A percentile compares a stretch with the other conserved stretches of the same genome.
Conservation (phyloP, 495 filamentous ascomycete genomes). For the Astrothelium macrocarpum region DNA sequence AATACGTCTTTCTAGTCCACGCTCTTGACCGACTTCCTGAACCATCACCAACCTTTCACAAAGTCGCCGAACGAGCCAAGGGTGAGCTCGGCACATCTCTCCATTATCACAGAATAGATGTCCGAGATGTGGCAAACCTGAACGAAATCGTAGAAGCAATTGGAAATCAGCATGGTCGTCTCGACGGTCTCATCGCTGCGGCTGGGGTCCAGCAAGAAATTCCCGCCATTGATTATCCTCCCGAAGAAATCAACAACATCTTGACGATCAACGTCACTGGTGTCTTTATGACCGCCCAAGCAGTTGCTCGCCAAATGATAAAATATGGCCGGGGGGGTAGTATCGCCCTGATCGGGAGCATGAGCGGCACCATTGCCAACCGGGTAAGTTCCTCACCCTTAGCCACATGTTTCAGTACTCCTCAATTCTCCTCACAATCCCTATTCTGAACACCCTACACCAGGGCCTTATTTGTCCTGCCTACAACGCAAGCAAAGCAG, state of each 20-base stretch:
- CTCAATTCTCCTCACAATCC: no score
- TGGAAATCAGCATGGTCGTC: conserved; percentile 56
- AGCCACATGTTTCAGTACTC: no score
- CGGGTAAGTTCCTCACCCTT: conserved; percentile 31
- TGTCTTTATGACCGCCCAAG: conserved; percentile 68
- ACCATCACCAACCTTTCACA: conserved; percentile 49
- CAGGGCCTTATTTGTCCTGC: conserved; percentile 65
- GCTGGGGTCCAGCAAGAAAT: conserved; percentile 72
- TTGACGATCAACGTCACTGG: conserved; percentile 55
- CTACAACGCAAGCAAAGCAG: conserved; percentile 88
- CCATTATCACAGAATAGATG: conserved; percentile 73
- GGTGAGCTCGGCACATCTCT: conserved; percentile 59
- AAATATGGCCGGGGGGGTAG: conserved; percentile 49
- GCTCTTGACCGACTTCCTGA: conserved; percentile 45
- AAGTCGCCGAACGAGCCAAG: conserved; percentile 53
- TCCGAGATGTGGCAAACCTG: conserved; percentile 62
- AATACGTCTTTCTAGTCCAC: conserved; percentile 40
- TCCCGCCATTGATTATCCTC: conserved; percentile 56
- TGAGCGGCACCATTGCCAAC: conserved; percentile 76
- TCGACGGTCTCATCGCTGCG: conserved; percentile 76
- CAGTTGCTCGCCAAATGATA: conserved; percentile 68
- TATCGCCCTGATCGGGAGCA: conserved; percentile 64
- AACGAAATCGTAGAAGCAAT: conserved; percentile 60
- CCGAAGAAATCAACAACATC: conserved; percentile 54
- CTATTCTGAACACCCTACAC: conserved; percentile 4